phyloP scores from a whole-genome alignment of 129 eudicot genomes.

The Lactuca sativa region DNA sequence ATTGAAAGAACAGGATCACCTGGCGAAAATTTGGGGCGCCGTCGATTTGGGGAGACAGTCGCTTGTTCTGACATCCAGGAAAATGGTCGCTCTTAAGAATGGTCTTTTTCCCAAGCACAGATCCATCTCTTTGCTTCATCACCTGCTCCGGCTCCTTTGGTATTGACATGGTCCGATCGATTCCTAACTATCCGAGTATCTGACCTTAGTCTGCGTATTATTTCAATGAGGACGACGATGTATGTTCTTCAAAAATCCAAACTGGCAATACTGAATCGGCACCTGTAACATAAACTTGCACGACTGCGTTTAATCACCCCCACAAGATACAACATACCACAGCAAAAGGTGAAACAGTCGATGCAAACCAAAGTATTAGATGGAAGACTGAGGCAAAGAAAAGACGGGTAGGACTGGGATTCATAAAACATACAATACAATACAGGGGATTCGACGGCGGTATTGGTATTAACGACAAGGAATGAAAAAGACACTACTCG shows the following conservation, averaged over 20 bases:
- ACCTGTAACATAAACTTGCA: not conserved
- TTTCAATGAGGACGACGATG: not conserved
- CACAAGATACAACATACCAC: not conserved
- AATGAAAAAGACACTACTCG: too few relatives aligned
- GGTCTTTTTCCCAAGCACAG: slow-evolving; percentile 91
- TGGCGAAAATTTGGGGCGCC: slow-evolving; percentile 98
- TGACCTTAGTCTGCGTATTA: slow-evolving; percentile 6
- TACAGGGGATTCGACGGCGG: too few relatives aligned
- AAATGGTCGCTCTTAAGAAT: slow-evolving; percentile 97
- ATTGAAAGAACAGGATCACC: slow-evolving; percentile 34
- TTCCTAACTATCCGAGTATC: slow-evolving; percentile 7
- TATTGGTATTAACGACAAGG: too few relatives aligned
- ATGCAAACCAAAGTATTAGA: not conserved
- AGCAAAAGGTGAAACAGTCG: not conserved
- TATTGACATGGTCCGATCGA: slow-evolving; percentile 46
- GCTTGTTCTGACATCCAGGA: slow-evolving; percentile 97
- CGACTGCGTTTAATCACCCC: slow-evolving; percentile 2
- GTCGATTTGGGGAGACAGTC: slow-evolving; percentile 76
- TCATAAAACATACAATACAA: too few relatives aligned
- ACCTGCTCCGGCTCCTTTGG: slow-evolving; percentile 90
- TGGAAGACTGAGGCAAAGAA: too few relatives aligned
- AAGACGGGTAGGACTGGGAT: too few relatives aligned
- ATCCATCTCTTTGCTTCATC: slow-evolving; percentile 88
- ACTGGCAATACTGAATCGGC: slow-evolving; percentile 9
- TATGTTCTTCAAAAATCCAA: slow-evolving; percentile 5